These are phyloP conservation scores for Pseudogymnoascus sp. DNA, from an alignment of 2,329 filamentous ascomycete genomes.

Conservation along the genomic window DNA sequence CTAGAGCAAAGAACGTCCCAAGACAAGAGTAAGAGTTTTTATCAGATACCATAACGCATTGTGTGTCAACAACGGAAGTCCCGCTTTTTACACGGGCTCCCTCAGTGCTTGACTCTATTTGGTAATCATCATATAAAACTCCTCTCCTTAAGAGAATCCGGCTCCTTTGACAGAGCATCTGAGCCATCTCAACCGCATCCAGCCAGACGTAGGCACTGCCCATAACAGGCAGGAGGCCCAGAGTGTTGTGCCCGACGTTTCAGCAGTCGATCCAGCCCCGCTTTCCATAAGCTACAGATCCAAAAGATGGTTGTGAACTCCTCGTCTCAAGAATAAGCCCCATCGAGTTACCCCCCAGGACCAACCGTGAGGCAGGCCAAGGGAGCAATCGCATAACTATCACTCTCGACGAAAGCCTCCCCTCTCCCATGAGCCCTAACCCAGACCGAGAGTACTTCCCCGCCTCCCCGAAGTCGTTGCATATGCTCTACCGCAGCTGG, in stretches of 20 bases:
- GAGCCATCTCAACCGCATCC: constrained; percentile 23
- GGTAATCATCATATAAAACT: constrained; percentile 52
- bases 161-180: constrained; percentile 62
- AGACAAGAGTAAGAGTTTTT: constrained; percentile 9
- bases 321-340: constrained; percentile 99
- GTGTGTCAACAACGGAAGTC: constrained; percentile 5
- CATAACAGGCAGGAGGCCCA: constrained; percentile 26
- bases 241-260: constrained; percentile 19
- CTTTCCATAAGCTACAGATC: constrained; percentile 48
- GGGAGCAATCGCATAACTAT: constrained; percentile 98
- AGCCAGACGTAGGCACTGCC: constrained; percentile 22
- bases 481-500: constrained; percentile 28
- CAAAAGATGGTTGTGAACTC: constrained; percentile 47
- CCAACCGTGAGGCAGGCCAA: constrained; percentile 25
- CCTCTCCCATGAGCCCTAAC: constrained; percentile 40
- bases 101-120: constrained; percentile 68
- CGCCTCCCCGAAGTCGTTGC: constrained; percentile 25
- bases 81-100: constrained; percentile 21
- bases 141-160: constrained; percentile 38
- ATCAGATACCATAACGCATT: constrained; percentile 11
- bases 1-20: constrained; percentile 3
- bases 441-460: constrained; percentile 34
- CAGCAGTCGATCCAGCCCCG: constrained; percentile 30
- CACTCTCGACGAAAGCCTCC: constrained; percentile 79
- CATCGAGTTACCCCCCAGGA: constrained; percentile 84